A percentile compares a stretch with the other conserved stretches of the same genome.
These are phyloP conservation scores for Stylosanthes scabra DNA, from an alignment of 331 rosid species.

Conservation along the genomic window DNA sequence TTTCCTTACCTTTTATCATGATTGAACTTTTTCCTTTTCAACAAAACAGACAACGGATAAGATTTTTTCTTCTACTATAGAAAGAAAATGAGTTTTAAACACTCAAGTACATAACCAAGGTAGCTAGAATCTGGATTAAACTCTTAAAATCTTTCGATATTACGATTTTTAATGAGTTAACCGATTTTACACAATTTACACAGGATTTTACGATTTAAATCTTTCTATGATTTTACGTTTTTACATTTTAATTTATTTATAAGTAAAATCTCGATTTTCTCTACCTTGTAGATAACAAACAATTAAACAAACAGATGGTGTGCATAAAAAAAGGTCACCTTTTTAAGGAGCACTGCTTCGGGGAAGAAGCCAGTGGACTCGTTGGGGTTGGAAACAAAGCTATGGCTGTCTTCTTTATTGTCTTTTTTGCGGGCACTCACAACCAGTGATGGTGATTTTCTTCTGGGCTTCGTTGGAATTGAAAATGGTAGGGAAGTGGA, in stretches of 20 bases:
- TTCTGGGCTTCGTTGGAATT: slow-evolving; percentile 39
- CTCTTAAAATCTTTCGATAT: too few species aligned
- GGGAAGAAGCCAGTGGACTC: slow-evolving; percentile 85
- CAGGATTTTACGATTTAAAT: too few species aligned
- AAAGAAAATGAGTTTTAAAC: neutral
- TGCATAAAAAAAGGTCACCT: slow-evolving; percentile 50
- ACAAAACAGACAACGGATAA: slow-evolving; percentile 20
- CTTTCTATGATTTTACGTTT: too few species aligned
- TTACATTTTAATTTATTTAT: too few species aligned
- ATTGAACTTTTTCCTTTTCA: slow-evolving; percentile 26
- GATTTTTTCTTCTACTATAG: neutral
- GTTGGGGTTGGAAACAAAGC: slow-evolving; percentile 64
- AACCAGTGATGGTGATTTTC: slow-evolving; percentile 50
- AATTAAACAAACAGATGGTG: neutral
- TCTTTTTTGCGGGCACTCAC: slow-evolving; percentile 54
- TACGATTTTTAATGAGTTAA: too few species aligned
- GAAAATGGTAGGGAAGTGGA: slow-evolving; percentile 42
- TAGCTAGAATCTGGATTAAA: too few species aligned
- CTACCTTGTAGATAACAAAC: too few species aligned
- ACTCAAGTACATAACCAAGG: neutral
- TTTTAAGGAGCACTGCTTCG: slow-evolving; percentile 87
- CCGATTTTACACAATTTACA: too few species aligned
- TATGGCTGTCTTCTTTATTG: slow-evolving; percentile 65
- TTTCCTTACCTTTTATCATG: slow-evolving; percentile 30
- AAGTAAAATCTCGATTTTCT: too few species aligned